Evolutionary conservation across 2,329 filamentous ascomycete species (phyloP), one percentile per base, ranked within the genome.

Genomic region (Byssochlamys sp.): DNA sequence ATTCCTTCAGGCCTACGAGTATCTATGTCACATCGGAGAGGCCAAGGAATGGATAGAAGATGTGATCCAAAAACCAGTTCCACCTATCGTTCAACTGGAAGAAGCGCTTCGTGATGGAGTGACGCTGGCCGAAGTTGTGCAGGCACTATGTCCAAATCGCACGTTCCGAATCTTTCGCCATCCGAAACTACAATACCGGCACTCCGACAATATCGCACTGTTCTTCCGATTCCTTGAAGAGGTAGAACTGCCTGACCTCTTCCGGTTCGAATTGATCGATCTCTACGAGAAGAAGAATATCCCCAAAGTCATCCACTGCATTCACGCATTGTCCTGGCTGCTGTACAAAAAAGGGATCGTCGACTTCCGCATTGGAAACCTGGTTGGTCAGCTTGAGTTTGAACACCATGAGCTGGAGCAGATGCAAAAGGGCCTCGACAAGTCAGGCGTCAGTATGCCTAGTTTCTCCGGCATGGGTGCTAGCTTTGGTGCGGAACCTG

Each of bases 201-300:
- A 99, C 73, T 97, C 92, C 1, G 94, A 99, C 81, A 99, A 99
- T 64, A 96, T 97, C 62, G 92, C 91, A 50, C 84, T 94, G 53
- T 99, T 99, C 77, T 97, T 97, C 76, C 85, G 89, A 58, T 96
- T 95, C 63, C 81, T 99, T 1, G 89, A 92, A 62, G 90, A 96
- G 60, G 85, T 96, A 7, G 89, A 96, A 67, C 78, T 99, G 2
- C 94, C 94, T 1, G 95, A 99, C 66, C 82, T 99, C 19, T 99
- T 99, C 73, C 86, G 92, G 58, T 99, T 99, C 72, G 94, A 99
- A 72, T 80, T 97, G 52, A 95, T 97, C 62, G 94, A 99, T 73
- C 77, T 99, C 11, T 99, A 99, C 77, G 95, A 99, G 75, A 99
- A 97, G 80, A 99, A 99, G 76, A 99, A 99, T 67, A 95, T 97